Base-by-base conservation (phyloP, 163 green algal species). In the Scenedesmus sp. region DNA sequence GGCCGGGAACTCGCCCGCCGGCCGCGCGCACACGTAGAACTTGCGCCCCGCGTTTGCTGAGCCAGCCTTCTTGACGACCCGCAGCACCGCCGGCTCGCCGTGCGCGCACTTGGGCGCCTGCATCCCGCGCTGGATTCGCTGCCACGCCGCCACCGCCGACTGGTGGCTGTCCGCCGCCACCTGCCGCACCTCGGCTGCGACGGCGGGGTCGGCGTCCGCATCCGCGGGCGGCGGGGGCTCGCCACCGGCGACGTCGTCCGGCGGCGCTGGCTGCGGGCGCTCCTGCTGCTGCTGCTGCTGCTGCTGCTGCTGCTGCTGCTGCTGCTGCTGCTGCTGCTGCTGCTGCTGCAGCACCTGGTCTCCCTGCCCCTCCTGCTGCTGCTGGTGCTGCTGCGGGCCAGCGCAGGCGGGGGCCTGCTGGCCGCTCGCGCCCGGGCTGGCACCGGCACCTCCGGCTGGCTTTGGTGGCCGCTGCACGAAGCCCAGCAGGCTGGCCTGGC, bases 21-120 rank as follows among this genome's bases (percentile, higher is more conserved):
- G 51, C 2, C 90, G 73, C 0, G 64, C 70, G 58, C 92, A 97
- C 14, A 85, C 75, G 64, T 91, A 96, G 69, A 97, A 97, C 51
- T 87, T 79, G 18, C 91, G 69, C 0, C 80, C 71, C 18, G 72
- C 31, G 62, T 79, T 88, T 9, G 24, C n/a, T n/a, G n/a, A 10
- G n/a, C 73, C 65, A 18, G 39, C 14, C 77, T 86, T 88, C 36
- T 81, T 90, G 4, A 82, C 80, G 24, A 58, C 72, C 26, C 70
- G 84, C 4, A 89, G 88, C 29, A 92, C 86, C 34, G 80, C 86
- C 9, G 74, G 50, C 75, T 92, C 89, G 1, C 48, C 53, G 72
- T 91, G 87, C 18, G 56, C 64, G 67, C 91, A 95, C 34, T 60
- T 79, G 13, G 90, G 90, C 3, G 80, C 53, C 51, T 78, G 54